These are phyloP conservation scores for Fistulifera solaris DNA, from an alignment of 108 stramenopile species.

Conservation along the genomic window DNA sequence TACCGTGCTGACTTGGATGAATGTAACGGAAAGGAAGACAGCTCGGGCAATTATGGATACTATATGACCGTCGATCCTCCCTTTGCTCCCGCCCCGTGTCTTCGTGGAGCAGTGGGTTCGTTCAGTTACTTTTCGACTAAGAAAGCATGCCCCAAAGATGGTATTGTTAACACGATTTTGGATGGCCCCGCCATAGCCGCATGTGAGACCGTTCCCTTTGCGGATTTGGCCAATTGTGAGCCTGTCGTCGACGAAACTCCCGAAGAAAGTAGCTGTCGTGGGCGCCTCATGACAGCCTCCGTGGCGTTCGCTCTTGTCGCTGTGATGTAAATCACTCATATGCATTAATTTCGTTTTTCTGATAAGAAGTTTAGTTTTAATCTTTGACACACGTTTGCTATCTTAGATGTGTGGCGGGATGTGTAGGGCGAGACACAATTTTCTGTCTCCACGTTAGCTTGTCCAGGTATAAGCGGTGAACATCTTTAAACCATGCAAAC, in stretches of 20 bases:
- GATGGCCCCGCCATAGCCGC: neutral
- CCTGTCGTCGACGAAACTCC: neutral
- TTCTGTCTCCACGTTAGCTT: no score
- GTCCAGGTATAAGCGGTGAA: no score
- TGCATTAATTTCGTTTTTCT: no score
- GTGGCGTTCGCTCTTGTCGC: no score
- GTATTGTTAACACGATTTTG: conserved; percentile 5
- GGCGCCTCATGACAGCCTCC: no score
- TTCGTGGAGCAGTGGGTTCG: conserved; percentile 7
- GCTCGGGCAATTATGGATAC: conserved; percentile 12
- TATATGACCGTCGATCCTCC: conserved; percentile 20
- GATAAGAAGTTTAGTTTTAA: no score
- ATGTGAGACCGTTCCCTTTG: neutral
- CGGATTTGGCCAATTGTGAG: neutral
- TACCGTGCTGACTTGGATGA: conserved; percentile 10
- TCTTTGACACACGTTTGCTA: no score
- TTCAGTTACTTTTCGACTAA: conserved; percentile 1
- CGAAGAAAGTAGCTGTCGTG: neutral
- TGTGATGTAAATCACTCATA: no score
- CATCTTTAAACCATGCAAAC: no score
- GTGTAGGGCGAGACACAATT: no score
- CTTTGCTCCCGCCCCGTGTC: conserved; percentile 18
- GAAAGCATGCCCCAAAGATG: conserved; percentile 5
- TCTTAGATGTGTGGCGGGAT: no score
- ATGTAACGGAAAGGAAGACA: conserved; percentile 20